These are phyloP conservation scores for Acorus gramineus DNA, from an alignment of 106 monocot genomes.

Conservation along the genomic window DNA sequence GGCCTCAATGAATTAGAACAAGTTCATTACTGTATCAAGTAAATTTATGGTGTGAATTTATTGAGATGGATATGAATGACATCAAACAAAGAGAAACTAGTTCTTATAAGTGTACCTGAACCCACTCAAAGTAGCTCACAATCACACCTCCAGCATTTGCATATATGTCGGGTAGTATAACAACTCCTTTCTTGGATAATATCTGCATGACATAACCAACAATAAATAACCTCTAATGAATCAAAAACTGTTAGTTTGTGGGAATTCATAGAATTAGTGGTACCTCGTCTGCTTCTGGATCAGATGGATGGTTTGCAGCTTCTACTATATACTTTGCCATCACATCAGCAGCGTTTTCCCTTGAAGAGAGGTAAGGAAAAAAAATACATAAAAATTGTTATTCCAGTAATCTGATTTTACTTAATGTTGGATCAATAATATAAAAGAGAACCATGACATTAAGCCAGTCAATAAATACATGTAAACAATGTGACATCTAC, in stretches of 20 bases:
- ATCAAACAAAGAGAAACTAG: not conserved
- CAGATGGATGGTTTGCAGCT: constrained; percentile 87
- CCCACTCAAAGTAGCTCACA: constrained; percentile 98
- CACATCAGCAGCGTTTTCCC: constrained; percentile 80
- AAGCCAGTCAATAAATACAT: too few relatives aligned
- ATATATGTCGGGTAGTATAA: constrained; percentile 82
- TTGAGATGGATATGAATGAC: too few relatives aligned
- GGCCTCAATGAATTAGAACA: too few relatives aligned
- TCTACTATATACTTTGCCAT: constrained; percentile 80
- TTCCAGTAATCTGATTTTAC: too few relatives aligned
- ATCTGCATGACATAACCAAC: constrained; percentile 31
- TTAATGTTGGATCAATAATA: too few relatives aligned
- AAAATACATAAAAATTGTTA: not conserved
- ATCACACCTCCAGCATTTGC: constrained; percentile 85
- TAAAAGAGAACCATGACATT: too few relatives aligned
- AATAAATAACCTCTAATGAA: not conserved
- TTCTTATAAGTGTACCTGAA: constrained; percentile 45
- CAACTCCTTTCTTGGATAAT: constrained; percentile 71
- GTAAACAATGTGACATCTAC: too few relatives aligned
- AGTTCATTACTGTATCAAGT: too few relatives aligned
- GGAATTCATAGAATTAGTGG: too few relatives aligned
- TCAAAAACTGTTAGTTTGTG: not conserved
- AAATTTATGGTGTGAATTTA: too few relatives aligned
- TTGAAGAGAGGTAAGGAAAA: constrained; percentile 9
- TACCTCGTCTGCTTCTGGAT: constrained; percentile 94